These are phyloP conservation scores for Solanum bulbocastanum DNA, from an alignment of 257 asterid genomes.

Conservation along the genomic window DNA sequence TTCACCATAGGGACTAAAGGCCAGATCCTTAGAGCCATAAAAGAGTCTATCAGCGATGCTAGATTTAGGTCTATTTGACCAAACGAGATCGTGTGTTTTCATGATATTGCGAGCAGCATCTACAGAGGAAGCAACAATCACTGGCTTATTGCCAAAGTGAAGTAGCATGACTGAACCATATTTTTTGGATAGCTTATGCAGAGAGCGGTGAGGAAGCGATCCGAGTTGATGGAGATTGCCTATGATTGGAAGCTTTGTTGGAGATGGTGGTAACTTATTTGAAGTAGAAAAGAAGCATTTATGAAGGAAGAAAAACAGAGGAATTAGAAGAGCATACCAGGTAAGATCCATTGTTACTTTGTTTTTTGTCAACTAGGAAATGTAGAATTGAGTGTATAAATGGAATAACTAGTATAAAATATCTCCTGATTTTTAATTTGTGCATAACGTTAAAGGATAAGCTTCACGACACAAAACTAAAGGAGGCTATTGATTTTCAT, in stretches of 20 bases:
- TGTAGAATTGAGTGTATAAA: neutral
- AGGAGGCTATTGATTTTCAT: too few species aligned
- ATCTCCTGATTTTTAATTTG: neutral
- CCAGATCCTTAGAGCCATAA: neutral
- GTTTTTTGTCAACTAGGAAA: neutral
- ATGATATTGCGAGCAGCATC: conserved; percentile 36
- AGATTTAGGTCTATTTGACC: neutral
- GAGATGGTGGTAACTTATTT: conserved; percentile 19
- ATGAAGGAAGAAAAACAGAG: neutral
- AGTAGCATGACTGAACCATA: conserved; percentile 46
- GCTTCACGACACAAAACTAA: neutral
- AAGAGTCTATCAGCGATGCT: neutral
- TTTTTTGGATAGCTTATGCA: conserved; percentile 23
- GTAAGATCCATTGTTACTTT: neutral
- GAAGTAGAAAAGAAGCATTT: neutral
- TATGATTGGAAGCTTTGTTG: conserved; percentile 27
- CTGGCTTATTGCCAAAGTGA: conserved; percentile 28
- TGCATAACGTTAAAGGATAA: neutral
- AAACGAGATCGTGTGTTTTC: conserved; percentile 15
- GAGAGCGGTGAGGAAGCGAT: conserved; percentile 11
- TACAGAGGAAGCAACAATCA: conserved; percentile 32
- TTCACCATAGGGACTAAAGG: conserved; percentile 6
- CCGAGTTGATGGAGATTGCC: conserved; percentile 38
- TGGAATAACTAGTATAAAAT: neutral
- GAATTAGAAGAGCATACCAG: neutral